Base-by-base conservation (phyloP, 805 yeast genomes). In the Pichia manshurica region DNA sequence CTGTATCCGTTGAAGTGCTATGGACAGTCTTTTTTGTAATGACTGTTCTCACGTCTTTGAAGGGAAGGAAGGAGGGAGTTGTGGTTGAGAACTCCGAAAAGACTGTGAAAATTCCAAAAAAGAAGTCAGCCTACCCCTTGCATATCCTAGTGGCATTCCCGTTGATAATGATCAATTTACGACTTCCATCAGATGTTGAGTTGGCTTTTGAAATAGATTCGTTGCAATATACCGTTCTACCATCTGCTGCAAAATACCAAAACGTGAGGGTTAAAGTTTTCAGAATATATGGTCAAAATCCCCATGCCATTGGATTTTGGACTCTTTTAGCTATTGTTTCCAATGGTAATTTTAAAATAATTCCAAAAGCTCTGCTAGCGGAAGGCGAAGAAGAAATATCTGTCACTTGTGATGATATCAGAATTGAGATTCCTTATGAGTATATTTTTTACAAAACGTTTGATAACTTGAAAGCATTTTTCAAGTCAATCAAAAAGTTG, bases 401-500 rank as follows among this genome's bases (percentile, higher is more conserved):
- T 8, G 32, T 61, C 19, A 48, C 33, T 39, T 55, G 61, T 20
- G 46, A 59, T 21, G 58, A 67, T 2, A 48, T 57, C n/a, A 48
- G 67, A 48, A 57, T 65, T 45, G 68, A 64, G 48, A 57, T 88
- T 43, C 96, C 98, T 0, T 81, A 82, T 64, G 81, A 81, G 48
- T 86, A 86, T 59, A 73, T 85, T 45, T 81, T 87, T 52, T 88
- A 82, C 66, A 77, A 81, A 38, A 76, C 89, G 4, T 79, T 90
- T 57, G 97, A 90, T 57, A 87, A 87, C 58, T 65, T 85, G n/a
- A 75, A 87, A 32, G 85, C 91, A 0, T 68, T 84, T 47, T 73
- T 74, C 45, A 90, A 90, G 60, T 78, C 93, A 0, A 62, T 79
- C 10, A 75, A 73, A 49, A 93, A 87, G 55, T 69, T 84, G 49